Evolutionary conservation across 257 asterid species (phyloP).

Genomic region (Plantago ovata): DNA sequence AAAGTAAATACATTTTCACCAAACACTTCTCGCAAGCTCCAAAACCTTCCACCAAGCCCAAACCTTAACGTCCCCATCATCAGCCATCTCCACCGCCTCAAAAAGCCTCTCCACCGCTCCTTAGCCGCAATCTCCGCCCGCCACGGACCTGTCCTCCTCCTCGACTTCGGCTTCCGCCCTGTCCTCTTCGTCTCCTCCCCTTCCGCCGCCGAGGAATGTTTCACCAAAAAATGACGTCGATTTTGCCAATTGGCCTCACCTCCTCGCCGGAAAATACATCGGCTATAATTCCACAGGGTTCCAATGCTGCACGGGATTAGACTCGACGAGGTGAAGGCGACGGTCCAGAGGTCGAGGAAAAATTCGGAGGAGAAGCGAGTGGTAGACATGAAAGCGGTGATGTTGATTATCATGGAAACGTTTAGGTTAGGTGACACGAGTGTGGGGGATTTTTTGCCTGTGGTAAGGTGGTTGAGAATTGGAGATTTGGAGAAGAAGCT

Average conservation of each 20-base stretch:
- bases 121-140: background rate
- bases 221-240: background rate
- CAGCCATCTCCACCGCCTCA: background rate
- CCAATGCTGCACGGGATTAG: background rate
- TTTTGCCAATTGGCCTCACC: background rate
- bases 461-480: background rate
- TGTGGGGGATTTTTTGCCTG: background rate
- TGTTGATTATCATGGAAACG: background rate
- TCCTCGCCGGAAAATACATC: background rate
- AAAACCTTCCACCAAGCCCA: background rate
- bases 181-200: background rate
- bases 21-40: background rate
- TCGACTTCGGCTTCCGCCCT: background rate
- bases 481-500: background rate
- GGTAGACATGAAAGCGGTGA: background rate
- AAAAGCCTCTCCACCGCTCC: background rate
- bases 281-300: background rate
- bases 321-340: background rate
- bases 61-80: background rate
- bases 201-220: background rate
- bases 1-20: too few relatives aligned
- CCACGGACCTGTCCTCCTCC: background rate
- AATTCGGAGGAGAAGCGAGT: background rate
- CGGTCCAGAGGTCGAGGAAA: background rate
- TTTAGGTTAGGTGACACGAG: background rate